Conservation (phyloP, 2,329 filamentous ascomycete genomes). For the Didymella exigua region DNA sequence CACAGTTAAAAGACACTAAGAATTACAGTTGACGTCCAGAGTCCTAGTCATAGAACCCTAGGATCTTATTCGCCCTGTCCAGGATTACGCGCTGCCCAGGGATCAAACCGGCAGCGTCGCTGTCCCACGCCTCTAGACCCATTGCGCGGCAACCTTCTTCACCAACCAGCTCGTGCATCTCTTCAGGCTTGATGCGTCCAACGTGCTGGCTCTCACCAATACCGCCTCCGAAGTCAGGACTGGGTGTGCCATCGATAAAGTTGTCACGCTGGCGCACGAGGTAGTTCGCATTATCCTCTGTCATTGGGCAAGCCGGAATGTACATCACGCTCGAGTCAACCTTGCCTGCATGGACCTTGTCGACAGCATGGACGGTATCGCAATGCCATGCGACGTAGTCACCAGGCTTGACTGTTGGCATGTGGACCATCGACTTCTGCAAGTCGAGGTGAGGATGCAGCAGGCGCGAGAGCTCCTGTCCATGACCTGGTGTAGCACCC, state of each 20-base stretch:
- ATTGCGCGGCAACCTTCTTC: slow-evolving; percentile 60
- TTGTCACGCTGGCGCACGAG: slow-evolving; percentile 71
- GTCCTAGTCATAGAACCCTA: slow-evolving; percentile 53
- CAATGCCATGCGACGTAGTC: slow-evolving; percentile 84
- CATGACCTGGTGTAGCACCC: slow-evolving; percentile 70
- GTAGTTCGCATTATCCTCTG: slow-evolving; percentile 74
- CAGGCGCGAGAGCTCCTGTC: slow-evolving; percentile 68
- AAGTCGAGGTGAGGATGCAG: slow-evolving; percentile 75
- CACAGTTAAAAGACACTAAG: too few species aligned
- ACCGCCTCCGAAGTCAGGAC: slow-evolving; percentile 62
- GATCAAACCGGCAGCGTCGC: slow-evolving; percentile 53
- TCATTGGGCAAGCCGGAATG: slow-evolving; percentile 84
- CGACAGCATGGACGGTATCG: slow-evolving; percentile 81
- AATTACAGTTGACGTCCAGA: background rate
- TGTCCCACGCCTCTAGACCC: slow-evolving; percentile 60
- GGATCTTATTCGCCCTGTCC: slow-evolving; percentile 59
- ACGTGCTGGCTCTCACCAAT: slow-evolving; percentile 64
- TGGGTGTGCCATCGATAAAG: slow-evolving; percentile 65
- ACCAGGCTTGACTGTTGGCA: slow-evolving; percentile 71
- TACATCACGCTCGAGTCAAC: slow-evolving; percentile 84
- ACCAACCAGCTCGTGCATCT: slow-evolving; percentile 49
- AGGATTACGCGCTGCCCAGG: slow-evolving; percentile 59
- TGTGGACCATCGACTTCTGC: slow-evolving; percentile 70
- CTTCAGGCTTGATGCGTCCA: slow-evolving; percentile 48
- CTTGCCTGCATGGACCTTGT: slow-evolving; percentile 73